These are phyloP conservation scores for Auriculariales sp. DNA, from an alignment of 768 basidiomycete species.

Conservation along the genomic window DNA sequence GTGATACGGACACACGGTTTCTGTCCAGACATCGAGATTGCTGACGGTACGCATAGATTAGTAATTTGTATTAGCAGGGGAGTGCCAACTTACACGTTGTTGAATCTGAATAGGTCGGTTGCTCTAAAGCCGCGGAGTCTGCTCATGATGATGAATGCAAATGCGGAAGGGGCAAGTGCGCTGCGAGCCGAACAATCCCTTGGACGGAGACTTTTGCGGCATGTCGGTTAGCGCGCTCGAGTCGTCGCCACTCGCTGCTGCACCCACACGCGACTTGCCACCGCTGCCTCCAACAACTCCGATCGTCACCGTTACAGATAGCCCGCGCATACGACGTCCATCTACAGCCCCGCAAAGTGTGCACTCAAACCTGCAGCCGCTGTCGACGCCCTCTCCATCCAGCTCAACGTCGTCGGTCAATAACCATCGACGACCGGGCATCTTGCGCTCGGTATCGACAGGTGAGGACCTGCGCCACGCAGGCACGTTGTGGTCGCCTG, in stretches of 20 bases:
- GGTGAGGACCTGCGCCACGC: background rate
- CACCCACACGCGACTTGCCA: too few relatives aligned
- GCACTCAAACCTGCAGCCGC: background rate
- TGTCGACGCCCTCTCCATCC: background rate
- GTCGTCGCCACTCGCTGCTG: too few relatives aligned
- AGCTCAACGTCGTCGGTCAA: background rate
- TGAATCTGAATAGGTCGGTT: slow-evolving; percentile 84
- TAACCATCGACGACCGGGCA: background rate
- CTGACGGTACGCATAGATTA: slow-evolving; percentile 21
- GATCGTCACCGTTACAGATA: background rate
- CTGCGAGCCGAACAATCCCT: too few relatives aligned
- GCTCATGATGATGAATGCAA: slow-evolving; percentile 55
- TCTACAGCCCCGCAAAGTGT: background rate
- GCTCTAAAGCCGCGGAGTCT: slow-evolving; percentile 75
- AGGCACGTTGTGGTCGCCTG: background rate
- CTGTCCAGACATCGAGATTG: slow-evolving; percentile 94
- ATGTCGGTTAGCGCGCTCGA: background rate
- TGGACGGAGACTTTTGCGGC: background rate
- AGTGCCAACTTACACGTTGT: slow-evolving; percentile 52
- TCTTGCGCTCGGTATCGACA: background rate
- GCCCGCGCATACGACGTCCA: background rate
- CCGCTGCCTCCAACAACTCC: background rate
- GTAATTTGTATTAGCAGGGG: background rate
- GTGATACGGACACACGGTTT: slow-evolving; percentile 53
- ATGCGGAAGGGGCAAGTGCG: too few relatives aligned